These are phyloP conservation scores for Sherardia arvensis DNA, from an alignment of 257 asterid genomes.

Conservation along the genomic window DNA sequence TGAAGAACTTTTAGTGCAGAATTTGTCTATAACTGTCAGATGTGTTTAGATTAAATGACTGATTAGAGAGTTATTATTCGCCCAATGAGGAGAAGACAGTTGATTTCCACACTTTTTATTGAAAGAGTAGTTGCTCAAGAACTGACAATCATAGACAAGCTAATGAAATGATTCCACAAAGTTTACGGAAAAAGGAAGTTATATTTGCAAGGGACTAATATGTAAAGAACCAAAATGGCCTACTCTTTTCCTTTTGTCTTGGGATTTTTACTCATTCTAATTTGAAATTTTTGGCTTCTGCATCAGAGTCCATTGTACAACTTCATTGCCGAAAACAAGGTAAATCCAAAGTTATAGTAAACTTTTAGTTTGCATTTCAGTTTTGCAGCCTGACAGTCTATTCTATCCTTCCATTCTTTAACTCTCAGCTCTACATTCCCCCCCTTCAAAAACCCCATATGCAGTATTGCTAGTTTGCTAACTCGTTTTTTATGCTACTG, in stretches of 20 bases:
- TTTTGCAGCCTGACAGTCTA: no score
- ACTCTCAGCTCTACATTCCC: slow-evolving; percentile 8
- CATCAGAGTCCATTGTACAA: slow-evolving; percentile 88
- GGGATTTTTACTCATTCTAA: slow-evolving; percentile 10
- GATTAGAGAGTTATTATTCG: neutral
- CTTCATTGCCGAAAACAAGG: slow-evolving; percentile 67
- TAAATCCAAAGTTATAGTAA: slow-evolving; percentile 19
- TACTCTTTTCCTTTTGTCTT: slow-evolving; percentile 7
- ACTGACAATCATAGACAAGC: neutral
- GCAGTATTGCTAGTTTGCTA: neutral
- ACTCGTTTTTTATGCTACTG: slow-evolving; percentile 19
- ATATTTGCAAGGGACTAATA: neutral
- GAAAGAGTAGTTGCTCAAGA: neutral
- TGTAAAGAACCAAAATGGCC: neutral
- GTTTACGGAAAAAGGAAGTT: neutral
- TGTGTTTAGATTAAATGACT: neutral
- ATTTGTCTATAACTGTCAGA: neutral
- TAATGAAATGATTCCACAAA: neutral
- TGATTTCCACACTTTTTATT: neutral
- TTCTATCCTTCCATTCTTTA: neutral
- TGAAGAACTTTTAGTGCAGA: neutral
- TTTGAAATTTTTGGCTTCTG: slow-evolving; percentile 11
- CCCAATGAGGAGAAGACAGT: neutral
- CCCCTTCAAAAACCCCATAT: neutral
- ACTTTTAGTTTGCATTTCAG: slow-evolving; percentile 13